Conservation (phyloP, 192 early-diverging fungal genomes). For the Mortierella claussenii region DNA sequence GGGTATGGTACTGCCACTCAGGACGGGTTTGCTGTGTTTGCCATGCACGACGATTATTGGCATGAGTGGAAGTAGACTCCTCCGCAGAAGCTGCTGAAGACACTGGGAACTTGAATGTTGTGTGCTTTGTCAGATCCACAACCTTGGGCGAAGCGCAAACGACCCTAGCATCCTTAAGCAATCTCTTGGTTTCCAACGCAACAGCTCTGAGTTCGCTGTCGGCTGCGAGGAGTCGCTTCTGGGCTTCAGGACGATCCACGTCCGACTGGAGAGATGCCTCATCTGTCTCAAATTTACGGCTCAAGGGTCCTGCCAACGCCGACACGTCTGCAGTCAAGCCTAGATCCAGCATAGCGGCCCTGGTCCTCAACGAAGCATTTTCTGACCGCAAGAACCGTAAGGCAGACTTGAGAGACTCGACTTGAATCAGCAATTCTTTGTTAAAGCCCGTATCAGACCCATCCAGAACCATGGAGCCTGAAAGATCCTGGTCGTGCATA, state of each 20-base stretch:
- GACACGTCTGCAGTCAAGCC: conserved; percentile 40
- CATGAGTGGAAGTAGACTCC: not conserved
- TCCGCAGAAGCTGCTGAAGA: not conserved
- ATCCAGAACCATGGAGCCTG: conserved; percentile 8
- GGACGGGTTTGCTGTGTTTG: conserved; percentile 56
- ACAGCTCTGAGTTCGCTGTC: conserved; percentile 53
- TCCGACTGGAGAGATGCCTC: not conserved
- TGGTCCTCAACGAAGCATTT: conserved; percentile 82
- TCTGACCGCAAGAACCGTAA: conserved; percentile 82
- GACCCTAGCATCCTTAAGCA: conserved; percentile 55
- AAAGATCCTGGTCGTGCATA: conserved; percentile 34
- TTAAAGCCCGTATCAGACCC: conserved; percentile 20
- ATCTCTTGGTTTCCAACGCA: conserved; percentile 58
- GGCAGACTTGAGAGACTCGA: conserved; percentile 78
- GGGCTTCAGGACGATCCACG: not conserved
- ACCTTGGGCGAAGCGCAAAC: conserved; percentile 64
- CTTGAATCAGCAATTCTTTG: conserved; percentile 55
- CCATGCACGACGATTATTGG: conserved; percentile 50
- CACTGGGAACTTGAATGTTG: conserved; percentile 9
- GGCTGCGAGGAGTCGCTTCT: conserved; percentile 9
- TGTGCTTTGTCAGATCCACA: conserved; percentile 54
- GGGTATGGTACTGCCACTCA: conserved; percentile 65
- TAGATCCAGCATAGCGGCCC: conserved; percentile 57
- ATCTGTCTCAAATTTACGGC: conserved; percentile 8
- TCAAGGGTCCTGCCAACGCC: conserved; percentile 37